Conservation (phyloP, 2,329 filamentous ascomycete genomes). For the Boeremia lycopersici region DNA sequence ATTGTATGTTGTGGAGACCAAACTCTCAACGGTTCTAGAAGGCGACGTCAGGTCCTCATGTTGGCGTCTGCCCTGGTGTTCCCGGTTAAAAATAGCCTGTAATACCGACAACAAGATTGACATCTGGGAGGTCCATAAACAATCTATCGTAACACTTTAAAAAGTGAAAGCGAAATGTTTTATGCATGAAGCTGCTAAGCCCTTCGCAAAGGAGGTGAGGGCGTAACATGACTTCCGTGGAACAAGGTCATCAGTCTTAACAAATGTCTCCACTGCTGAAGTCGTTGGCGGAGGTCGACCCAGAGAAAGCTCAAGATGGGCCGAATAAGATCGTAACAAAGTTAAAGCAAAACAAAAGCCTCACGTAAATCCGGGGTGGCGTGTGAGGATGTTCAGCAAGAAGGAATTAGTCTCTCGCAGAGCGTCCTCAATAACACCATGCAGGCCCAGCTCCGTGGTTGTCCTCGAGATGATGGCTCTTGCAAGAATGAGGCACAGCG, state of each 20-base stretch:
- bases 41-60: conserved; percentile 23
- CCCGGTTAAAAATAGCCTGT: conserved; percentile 26
- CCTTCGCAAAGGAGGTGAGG: neutral
- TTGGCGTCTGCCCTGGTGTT: conserved; percentile 11
- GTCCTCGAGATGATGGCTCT: neutral
- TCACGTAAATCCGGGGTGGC: conserved; percentile 4
- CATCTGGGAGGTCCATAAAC: conserved; percentile 10
- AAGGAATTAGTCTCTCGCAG: neutral
- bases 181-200: neutral
- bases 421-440: neutral
- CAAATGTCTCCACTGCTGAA: conserved; percentile 3
- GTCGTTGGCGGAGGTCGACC: conserved; percentile 1
- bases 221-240: neutral
- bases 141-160: conserved; percentile 1
- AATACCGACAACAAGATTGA: conserved; percentile 11
- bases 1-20: conserved; percentile 25
- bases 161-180: neutral
- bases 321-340: conserved; percentile 6
- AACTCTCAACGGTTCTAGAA: conserved; percentile 26
- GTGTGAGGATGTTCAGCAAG: neutral
- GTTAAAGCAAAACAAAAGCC: neutral
- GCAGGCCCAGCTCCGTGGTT: neutral
- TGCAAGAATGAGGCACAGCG: conserved; percentile 4
- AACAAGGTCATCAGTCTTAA: neutral
- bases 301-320: conserved; percentile 10